Evolutionary conservation across 805 yeast genomes (phyloP).

Genomic region (Ogataea methylovora): DNA sequence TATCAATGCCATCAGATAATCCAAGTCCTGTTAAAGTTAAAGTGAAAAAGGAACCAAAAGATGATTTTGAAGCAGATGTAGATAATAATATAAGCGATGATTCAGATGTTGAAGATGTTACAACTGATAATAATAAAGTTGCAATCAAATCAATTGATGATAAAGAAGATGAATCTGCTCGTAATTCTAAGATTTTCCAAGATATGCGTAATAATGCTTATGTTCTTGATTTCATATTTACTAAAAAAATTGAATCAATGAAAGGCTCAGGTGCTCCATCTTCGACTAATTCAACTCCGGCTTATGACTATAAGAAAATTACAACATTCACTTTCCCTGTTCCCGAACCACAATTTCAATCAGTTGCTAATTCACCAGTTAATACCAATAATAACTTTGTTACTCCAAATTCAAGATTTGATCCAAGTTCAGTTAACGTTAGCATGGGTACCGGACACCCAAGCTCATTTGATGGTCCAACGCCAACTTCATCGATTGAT

Average conservation of each 20-base stretch:
- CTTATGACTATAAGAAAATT: too few relatives aligned
- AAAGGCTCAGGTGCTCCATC: too few relatives aligned
- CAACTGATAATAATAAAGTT: slow-evolving; percentile 1
- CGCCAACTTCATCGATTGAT: slow-evolving; percentile 1
- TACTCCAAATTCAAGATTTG: too few relatives aligned
- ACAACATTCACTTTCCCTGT: too few relatives aligned
- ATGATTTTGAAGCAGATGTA: background rate
- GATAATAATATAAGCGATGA: slow-evolving; percentile 13
- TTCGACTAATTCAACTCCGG: background rate
- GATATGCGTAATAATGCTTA: slow-evolving; percentile 23
- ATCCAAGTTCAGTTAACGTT: too few relatives aligned
- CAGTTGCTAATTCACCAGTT: too few relatives aligned
- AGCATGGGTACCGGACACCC: too few relatives aligned
- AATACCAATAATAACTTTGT: too few relatives aligned
- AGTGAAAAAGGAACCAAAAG: background rate
- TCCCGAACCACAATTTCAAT: too few relatives aligned
- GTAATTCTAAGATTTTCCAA: slow-evolving; percentile 25
- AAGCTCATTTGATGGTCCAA: background rate
- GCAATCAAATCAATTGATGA: background rate
- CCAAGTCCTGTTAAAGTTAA: background rate
- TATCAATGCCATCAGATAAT: background rate
- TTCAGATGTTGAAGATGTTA: slow-evolving; percentile 17
- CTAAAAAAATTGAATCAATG: slow-evolving; percentile 12
- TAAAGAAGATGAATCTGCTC: slow-evolving; percentile 6
- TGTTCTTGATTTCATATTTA: slow-evolving; percentile 19